Evolutionary conservation across 768 basidiomycete species (phyloP).

Genomic region (Leucogyrophana mollusca): DNA sequence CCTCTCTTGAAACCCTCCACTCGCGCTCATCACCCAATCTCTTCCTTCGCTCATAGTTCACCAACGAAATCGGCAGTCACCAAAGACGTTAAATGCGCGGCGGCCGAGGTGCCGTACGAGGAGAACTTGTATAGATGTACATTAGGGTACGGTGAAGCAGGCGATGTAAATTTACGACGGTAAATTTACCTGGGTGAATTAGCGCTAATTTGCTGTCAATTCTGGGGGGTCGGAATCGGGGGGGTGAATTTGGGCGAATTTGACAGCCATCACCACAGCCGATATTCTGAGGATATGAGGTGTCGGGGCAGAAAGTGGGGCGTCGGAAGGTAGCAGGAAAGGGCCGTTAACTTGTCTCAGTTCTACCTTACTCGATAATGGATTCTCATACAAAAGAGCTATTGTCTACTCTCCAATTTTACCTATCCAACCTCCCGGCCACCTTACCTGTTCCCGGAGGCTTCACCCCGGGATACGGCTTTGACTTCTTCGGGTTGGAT

Average conservation of each 20-base stretch:
- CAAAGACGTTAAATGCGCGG: too few relatives aligned
- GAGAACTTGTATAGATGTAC: too few relatives aligned
- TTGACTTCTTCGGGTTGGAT: background rate
- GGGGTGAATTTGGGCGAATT: background rate
- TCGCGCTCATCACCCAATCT: too few relatives aligned
- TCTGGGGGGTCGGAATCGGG: background rate
- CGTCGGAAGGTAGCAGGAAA: too few relatives aligned
- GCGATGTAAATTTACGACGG: background rate
- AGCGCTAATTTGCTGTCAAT: background rate
- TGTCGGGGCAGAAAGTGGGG: too few relatives aligned
- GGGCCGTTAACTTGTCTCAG: too few relatives aligned
- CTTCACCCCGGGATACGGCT: background rate
- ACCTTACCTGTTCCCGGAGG: background rate
- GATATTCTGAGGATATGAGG: background rate
- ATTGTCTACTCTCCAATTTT: background rate
- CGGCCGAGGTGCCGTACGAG: too few relatives aligned
- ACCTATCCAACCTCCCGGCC: background rate
- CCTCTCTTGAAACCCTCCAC: too few relatives aligned
- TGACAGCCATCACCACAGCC: background rate
- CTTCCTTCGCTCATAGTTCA: too few relatives aligned
- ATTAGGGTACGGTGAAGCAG: too few relatives aligned
- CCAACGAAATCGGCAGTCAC: too few relatives aligned
- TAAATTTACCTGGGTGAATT: conserved; percentile 3
- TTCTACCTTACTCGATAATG: background rate
- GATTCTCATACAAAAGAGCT: background rate